These are phyloP conservation scores for Saturnispora gosingensis DNA, from an alignment of 805 yeast genomes.

Conservation along the genomic window DNA sequence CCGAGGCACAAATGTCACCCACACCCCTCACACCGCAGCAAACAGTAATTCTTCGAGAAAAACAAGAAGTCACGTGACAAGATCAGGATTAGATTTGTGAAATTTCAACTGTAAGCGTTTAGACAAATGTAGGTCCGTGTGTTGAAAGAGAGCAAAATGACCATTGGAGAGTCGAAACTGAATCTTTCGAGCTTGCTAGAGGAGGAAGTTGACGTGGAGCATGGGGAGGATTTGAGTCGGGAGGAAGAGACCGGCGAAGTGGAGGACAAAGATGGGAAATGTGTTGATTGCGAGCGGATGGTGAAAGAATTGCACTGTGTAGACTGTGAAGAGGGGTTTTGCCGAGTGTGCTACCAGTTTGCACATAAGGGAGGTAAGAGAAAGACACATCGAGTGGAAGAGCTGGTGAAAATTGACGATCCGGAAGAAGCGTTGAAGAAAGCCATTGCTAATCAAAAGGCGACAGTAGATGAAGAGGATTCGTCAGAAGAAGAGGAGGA, in stretches of 20 bases:
- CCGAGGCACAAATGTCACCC: not conserved
- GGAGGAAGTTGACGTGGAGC: constrained; percentile 13
- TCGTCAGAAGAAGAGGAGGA: constrained; percentile 12
- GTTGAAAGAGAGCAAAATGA: not conserved
- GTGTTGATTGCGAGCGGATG: constrained; percentile 70
- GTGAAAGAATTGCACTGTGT: constrained; percentile 54
- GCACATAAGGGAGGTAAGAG: constrained; percentile 63
- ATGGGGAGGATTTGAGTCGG: not conserved
- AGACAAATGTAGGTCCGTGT: not conserved
- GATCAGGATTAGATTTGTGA: not conserved
- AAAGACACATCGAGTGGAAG: constrained; percentile 33
- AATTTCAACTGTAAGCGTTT: not conserved
- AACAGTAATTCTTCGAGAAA: not conserved
- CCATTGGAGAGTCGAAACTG: constrained; percentile 17
- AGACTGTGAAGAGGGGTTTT: constrained; percentile 57
- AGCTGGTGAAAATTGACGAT: constrained; percentile 12
- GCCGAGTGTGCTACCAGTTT: constrained; percentile 60
- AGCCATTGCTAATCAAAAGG: constrained; percentile 15
- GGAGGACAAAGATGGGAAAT: constrained; percentile 26
- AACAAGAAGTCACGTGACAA: not conserved
- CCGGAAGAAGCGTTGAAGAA: constrained; percentile 13
- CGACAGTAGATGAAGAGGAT: constrained; percentile 10
- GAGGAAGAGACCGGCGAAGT: constrained; percentile 7
- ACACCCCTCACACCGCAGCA: constrained; percentile 1
- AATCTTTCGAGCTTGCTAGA: constrained; percentile 23